Evolutionary conservation across 1,139 yeast species (phyloP).

Genomic region (Candida mesenterica): DNA sequence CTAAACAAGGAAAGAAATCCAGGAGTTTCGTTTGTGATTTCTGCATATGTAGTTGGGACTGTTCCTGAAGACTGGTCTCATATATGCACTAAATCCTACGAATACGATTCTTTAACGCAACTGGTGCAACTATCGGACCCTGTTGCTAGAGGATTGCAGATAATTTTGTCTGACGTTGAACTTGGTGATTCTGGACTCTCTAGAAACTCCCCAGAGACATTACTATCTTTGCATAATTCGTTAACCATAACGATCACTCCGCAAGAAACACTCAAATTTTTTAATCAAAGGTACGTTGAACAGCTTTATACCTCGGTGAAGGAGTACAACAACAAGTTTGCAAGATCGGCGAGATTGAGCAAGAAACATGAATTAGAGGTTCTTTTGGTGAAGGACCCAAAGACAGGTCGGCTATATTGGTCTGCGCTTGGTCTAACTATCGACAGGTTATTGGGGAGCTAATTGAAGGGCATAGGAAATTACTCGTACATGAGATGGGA

Average conservation of each 20-base stretch:
- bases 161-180: conserved; percentile 19
- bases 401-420: neutral
- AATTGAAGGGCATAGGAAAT: no score
- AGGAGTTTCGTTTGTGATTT: conserved; percentile 14
- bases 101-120: conserved; percentile 5
- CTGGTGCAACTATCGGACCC: conserved; percentile 23
- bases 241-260: conserved; percentile 18
- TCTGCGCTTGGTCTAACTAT: neutral
- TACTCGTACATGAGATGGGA: no score
- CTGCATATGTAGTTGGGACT: conserved; percentile 20
- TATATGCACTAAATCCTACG: conserved; percentile 26
- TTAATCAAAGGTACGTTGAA: conserved; percentile 20
- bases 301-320: conserved; percentile 16
- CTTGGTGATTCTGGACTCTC: conserved; percentile 1
- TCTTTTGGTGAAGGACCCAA: neutral
- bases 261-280: conserved; percentile 17
- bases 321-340: conserved; percentile 3
- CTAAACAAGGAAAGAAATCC: neutral
- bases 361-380: neutral
- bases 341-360: neutral
- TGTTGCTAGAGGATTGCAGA: conserved; percentile 19
- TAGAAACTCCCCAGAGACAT: no score
- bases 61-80: conserved; percentile 25
- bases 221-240: conserved; percentile 16
- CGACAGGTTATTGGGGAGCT: no score